Base-by-base conservation (phyloP, 1,139 yeast species). In the Sugiyamaella paludigena region DNA sequence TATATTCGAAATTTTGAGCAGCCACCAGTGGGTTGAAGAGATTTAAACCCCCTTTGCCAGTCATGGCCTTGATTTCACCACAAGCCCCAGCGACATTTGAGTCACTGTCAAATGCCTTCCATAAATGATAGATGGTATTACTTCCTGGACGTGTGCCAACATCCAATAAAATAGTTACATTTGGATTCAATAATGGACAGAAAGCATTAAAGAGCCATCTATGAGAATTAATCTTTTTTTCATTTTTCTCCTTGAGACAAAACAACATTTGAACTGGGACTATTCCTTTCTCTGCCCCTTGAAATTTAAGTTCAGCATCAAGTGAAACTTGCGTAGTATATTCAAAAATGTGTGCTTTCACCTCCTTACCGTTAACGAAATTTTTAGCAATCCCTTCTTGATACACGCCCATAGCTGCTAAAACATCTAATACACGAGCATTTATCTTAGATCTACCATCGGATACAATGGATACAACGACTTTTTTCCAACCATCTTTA, bases 61-160 rank as follows among this genome's bases (percentile, higher is more conserved):
- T 87, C 87, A 91, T 85, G 1, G 97, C 89, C 55, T 85, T 86
- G 63, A 92, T 89, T 68, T 92, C 97, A 53, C 98, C 98, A 13
- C 97, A 96, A 1, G 96, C 98, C 57, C 98, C 98, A 1, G 96
- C 98, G 49, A 91, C 96, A 61, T 91, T 89, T 1, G 97, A 88
- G 66, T 92, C 97, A 60, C 84, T 79, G 66, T 92, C 98, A 66
- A 92, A 92, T 0, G 96, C 95, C 68, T 92, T 92, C 98, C 98
- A 92, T 54, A 92, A 73, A 59, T 89, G 92, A 63, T 92, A 92
- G 34, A 91, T 73, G 0, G 98, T 91, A 48, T 84, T 83, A 43
- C 78, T 78, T 56, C 87, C 88, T 13, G 97, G 95, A 61, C 84
- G 81, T 0, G 98, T 91, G 55, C 98, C 98, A 13, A 91, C 97